Evolutionary conservation across 169 alveolate genomes (phyloP).

Genomic region (Plasmodium blacklocki): DNA sequence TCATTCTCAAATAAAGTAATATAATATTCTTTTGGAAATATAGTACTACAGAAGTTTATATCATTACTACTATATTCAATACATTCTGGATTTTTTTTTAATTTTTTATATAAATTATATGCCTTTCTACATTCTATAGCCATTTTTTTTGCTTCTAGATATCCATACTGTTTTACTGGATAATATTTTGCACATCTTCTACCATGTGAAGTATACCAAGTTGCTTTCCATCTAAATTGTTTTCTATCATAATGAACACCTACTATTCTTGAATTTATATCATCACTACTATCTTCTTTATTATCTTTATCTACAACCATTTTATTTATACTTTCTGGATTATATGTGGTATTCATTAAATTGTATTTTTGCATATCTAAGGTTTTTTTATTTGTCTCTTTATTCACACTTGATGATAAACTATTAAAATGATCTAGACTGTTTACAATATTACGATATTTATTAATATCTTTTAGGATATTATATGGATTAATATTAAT

Average conservation of each 20-base stretch:
- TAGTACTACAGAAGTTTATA: slow-evolving; percentile 26
- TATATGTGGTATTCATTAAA: slow-evolving; percentile 20
- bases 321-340: neutral
- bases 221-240: slow-evolving; percentile 86
- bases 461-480: slow-evolving; percentile 11
- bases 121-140: slow-evolving; percentile 80
- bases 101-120: slow-evolving; percentile 43
- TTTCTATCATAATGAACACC: slow-evolving; percentile 86
- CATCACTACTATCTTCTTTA: slow-evolving; percentile 73
- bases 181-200: slow-evolving; percentile 82
- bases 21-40: slow-evolving; percentile 66
- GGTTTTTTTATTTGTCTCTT: neutral
- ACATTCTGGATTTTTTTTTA: slow-evolving; percentile 43
- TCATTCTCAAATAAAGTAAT: slow-evolving; percentile 69
- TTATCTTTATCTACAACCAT: slow-evolving; percentile 12
- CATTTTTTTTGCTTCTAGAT: slow-evolving; percentile 83
- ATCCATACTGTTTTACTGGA: slow-evolving; percentile 83
- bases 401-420: neutral
- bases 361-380: neutral
- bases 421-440: neutral
- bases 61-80: slow-evolving; percentile 4
- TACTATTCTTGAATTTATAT: slow-evolving; percentile 76
- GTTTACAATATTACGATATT: slow-evolving; percentile 29
- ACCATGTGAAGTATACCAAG: slow-evolving; percentile 84
- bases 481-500: neutral